These are phyloP conservation scores for Trypanosoma theileri DNA, from an alignment of 208 protist genomes.

Conservation along the genomic window DNA sequence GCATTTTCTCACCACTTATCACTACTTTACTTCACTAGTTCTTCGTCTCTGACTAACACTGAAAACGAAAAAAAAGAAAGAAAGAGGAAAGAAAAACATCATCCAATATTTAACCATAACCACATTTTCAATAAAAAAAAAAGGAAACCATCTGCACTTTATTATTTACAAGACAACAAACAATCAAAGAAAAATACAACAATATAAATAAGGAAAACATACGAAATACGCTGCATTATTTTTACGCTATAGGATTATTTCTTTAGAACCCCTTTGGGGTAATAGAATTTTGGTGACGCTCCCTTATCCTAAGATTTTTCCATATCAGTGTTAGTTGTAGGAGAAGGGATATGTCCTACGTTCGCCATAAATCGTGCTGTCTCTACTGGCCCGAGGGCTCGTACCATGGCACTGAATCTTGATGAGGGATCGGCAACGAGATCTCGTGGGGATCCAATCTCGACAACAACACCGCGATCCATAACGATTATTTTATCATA, in stretches of 20 bases:
- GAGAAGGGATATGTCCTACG: background rate
- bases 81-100: constrained; percentile 15
- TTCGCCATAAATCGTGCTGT: constrained; percentile 23
- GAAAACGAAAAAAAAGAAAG: constrained; percentile 16
- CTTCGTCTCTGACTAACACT: background rate
- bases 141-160: background rate
- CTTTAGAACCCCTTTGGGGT: background rate
- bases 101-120: constrained; percentile 5
- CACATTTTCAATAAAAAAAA: background rate
- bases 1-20: background rate
- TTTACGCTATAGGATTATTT: background rate
- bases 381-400: constrained; percentile 20
- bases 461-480: constrained; percentile 57
- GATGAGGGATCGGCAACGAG: constrained; percentile 31
- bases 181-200: constrained; percentile 13
- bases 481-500: constrained; percentile 75
- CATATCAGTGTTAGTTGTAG: no score
- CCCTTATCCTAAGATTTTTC: no score
- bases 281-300: no score
- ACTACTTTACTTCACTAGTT: background rate
- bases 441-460: constrained; percentile 57
- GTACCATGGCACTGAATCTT: constrained; percentile 27
- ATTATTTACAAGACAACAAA: constrained; percentile 12
- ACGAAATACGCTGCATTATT: no score
- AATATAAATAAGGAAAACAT: no score